phyloP scores from a whole-genome alignment of 768 basidiomycete species.

The Agrocybe pediades region DNA sequence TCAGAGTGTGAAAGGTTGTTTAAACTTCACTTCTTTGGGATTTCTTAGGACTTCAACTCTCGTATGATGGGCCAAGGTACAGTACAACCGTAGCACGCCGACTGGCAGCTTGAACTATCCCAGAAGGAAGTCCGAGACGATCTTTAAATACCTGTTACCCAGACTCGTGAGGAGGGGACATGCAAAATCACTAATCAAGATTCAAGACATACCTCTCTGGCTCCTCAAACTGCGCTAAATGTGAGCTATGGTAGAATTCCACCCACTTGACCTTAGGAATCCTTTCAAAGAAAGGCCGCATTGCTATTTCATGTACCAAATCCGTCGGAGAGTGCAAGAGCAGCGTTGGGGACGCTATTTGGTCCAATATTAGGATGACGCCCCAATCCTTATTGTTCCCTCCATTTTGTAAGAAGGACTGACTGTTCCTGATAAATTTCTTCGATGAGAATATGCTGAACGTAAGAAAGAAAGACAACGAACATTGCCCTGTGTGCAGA shows the following conservation, averaged over 20 bases:
- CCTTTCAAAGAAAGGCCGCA: constrained; percentile 16
- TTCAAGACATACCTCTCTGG: constrained; percentile 9
- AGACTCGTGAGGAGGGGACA: too few relatives aligned
- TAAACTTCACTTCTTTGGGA: too few relatives aligned
- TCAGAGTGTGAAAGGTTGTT: too few relatives aligned
- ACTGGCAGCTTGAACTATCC: too few relatives aligned
- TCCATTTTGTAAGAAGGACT: constrained; percentile 31
- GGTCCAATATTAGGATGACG: constrained; percentile 21
- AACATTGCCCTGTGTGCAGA: constrained; percentile 35
- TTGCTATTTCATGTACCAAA: constrained; percentile 18
- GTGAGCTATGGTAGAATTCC: constrained; percentile 16
- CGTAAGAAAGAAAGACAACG: constrained; percentile 4
- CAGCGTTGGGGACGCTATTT: constrained; percentile 21
- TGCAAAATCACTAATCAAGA: too few relatives aligned
- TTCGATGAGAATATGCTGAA: not conserved
- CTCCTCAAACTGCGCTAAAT: constrained; percentile 17
- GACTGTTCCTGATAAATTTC: constrained; percentile 30
- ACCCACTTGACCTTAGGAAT: constrained; percentile 22
- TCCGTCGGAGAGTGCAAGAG: constrained; percentile 23
- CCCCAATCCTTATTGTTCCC: constrained; percentile 22
- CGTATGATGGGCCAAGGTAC: too few relatives aligned
- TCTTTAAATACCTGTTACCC: not conserved
- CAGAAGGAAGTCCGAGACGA: not conserved
- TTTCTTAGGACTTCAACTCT: too few relatives aligned
- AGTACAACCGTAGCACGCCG: too few relatives aligned